A percentile compares a stretch with the other conserved stretches of the same genome.
These are phyloP conservation scores for Nitzschia inconspicua DNA, from an alignment of 108 stramenopile species.

Conservation along the genomic window DNA sequence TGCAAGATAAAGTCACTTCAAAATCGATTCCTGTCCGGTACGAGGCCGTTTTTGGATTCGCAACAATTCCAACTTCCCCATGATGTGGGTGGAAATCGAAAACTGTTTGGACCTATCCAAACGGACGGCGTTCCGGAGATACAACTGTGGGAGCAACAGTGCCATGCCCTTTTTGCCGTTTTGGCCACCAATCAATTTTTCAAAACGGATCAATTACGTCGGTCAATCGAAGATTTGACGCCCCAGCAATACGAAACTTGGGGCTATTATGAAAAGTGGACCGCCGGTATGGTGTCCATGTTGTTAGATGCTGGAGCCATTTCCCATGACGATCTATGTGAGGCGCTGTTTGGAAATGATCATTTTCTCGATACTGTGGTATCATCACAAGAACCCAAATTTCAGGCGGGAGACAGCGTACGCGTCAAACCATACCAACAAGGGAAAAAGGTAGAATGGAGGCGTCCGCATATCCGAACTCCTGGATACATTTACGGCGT, in stretches of 20 bases:
- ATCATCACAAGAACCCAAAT: background rate
- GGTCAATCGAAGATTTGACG: slow-evolving; percentile 39
- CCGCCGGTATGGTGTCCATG: slow-evolving; percentile 34
- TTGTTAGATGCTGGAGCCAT: slow-evolving; percentile 35
- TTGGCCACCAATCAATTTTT: slow-evolving; percentile 30
- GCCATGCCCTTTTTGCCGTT: slow-evolving; percentile 43
- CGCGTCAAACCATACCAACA: slow-evolving; percentile 29
- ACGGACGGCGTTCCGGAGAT: background rate
- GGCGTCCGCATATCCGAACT: slow-evolving; percentile 44
- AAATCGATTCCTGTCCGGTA: too few species aligned
- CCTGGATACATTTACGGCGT: slow-evolving; percentile 60
- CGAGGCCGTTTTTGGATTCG: too few species aligned
- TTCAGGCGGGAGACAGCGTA: slow-evolving; percentile 37
- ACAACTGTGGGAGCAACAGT: slow-evolving; percentile 38
- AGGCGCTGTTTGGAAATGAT: slow-evolving; percentile 24
- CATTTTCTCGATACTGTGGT: background rate
- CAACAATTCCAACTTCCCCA: background rate
- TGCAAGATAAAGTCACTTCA: too few species aligned
- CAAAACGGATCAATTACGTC: slow-evolving; percentile 41
- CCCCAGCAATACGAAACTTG: slow-evolving; percentile 30
- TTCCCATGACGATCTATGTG: slow-evolving; percentile 21
- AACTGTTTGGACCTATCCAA: background rate
- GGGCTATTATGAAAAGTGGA: slow-evolving; percentile 54
- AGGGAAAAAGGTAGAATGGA: slow-evolving; percentile 27
- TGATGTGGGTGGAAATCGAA: slow-evolving; percentile 2